A percentile compares a stretch with the other conserved stretches of the same genome.
Evolutionary conservation across 805 yeast genomes (phyloP).

Genomic region (Limtongia smithiae): DNA sequence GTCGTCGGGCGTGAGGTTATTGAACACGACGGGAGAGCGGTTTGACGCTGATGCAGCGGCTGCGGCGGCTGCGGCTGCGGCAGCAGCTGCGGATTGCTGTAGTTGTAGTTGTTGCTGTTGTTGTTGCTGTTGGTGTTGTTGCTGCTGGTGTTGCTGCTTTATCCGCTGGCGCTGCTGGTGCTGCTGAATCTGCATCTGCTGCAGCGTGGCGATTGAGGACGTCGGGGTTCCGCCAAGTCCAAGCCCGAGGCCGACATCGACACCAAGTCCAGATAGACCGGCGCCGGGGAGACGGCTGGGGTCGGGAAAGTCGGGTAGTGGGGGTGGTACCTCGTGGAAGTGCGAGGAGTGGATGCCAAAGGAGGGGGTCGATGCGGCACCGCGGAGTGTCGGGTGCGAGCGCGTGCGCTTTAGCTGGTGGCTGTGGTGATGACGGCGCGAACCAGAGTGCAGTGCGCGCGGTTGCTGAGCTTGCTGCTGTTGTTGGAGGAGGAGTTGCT

Average conservation of each 20-base stretch:
- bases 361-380: neutral
- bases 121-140: constrained; percentile 1
- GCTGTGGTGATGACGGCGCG: neutral
- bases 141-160: constrained; percentile 1
- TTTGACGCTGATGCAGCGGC: neutral
- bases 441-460: neutral
- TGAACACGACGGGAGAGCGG: constrained; percentile 3
- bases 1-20: constrained; percentile 15
- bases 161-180: constrained; percentile 3
- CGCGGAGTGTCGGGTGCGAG: constrained; percentile 5
- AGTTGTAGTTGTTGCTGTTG: constrained; percentile 2
- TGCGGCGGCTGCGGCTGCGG: neutral
- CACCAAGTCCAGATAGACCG: too few relatives aligned
- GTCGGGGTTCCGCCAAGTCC: too few relatives aligned
- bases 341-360: neutral
- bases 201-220: neutral
- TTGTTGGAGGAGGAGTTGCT: neutral
- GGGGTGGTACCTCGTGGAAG: too few relatives aligned
- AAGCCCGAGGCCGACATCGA: too few relatives aligned
- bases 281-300: too few relatives aligned
- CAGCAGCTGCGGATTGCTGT: neutral
- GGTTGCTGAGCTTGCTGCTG: neutral
- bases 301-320: too few relatives aligned
- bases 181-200: constrained; percentile 2
- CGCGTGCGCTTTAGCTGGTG: constrained; percentile 7